Base-by-base conservation (phyloP, 139 green algal genomes). In the Diplosphaera chodatii region DNA sequence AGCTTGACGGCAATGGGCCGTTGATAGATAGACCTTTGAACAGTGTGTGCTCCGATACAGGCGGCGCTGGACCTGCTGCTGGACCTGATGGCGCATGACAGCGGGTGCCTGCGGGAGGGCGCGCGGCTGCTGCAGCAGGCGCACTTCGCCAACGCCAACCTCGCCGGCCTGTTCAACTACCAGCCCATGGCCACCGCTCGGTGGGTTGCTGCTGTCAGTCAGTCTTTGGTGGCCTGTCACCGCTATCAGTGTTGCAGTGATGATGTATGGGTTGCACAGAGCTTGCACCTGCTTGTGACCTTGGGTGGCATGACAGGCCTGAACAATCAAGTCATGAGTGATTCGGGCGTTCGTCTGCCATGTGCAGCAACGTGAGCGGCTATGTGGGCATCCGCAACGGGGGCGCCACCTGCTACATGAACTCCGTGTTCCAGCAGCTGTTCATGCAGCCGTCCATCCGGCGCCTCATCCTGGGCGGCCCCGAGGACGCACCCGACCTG, bases 341-440 rank as follows among this genome's bases (percentile, higher is more conserved):
- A n/a, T n/a, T n/a, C n/a, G n/a, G n/a, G n/a, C n/a, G n/a, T n/a
- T n/a, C n/a, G n/a, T n/a, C n/a, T 73, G 55, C 41, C 30, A 23
- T 67, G 41, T 56, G 67, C 70, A 69, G 71, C 40, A n/a, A 65
- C 10, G 16, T 18, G 31, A 41, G 40, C 27, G 55, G 32, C 41
- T 77, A 67, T 66, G 66, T 71, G 55, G 90, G 90, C 0, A 75
- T 96, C 20, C 78, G 82, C 41, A 96, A 96, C 72, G 87, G 76
- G 22, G 92, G 87, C 23, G 94, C 92, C 20, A 97, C 92, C 3
- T 98, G 93, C 83, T 97, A 97, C 85, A 98, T 98, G 92, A 98
- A 96, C 75, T 68, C 82, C 23, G 86, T 96, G 31, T 84, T 97
- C 68, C 93, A 98, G 86, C 90, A 97, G 87, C 82, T 98, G 18